Evolutionary conservation across 331 rosid genomes (phyloP).

Genomic region (Malus hybrid): DNA sequence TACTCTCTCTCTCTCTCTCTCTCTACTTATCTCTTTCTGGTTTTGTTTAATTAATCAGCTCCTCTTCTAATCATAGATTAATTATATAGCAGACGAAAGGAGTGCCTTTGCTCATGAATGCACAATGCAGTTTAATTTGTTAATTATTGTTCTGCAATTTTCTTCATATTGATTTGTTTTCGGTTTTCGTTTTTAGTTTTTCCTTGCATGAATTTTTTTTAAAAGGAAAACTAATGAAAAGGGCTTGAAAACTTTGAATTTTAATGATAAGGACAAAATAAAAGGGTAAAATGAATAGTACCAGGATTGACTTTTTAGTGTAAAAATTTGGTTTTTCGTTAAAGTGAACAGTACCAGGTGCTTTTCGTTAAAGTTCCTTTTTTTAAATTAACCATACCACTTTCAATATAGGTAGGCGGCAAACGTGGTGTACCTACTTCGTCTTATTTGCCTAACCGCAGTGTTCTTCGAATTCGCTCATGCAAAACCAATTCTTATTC

Average conservation of each 20-base stretch:
- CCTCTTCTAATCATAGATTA: not conserved
- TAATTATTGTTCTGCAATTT: not conserved
- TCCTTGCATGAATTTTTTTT: not conserved
- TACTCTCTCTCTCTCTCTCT: not conserved
- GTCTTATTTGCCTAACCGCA: not conserved
- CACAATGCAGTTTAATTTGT: not conserved
- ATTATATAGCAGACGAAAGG: not conserved
- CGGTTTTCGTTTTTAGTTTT: not conserved
- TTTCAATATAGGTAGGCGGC: not conserved
- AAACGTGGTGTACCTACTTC: slow-evolving; percentile 5
- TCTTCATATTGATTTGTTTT: not conserved
- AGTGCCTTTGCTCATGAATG: not conserved
- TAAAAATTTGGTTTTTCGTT: too few relatives aligned
- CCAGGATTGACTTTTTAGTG: too few relatives aligned
- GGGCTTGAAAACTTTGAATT: too few relatives aligned
- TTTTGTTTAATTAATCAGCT: not conserved
- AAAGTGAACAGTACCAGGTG: too few relatives aligned
- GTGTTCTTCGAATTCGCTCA: not conserved
- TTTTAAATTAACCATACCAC: not conserved
- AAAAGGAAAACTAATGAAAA: too few relatives aligned
- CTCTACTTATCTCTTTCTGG: not conserved
- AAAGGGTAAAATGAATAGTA: too few relatives aligned
- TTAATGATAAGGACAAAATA: too few relatives aligned
- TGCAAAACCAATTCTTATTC: not conserved
- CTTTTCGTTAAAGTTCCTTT: too few relatives aligned